These are phyloP conservation scores for Suillus weaverae DNA, from an alignment of 768 basidiomycete species.

Conservation along the genomic window DNA sequence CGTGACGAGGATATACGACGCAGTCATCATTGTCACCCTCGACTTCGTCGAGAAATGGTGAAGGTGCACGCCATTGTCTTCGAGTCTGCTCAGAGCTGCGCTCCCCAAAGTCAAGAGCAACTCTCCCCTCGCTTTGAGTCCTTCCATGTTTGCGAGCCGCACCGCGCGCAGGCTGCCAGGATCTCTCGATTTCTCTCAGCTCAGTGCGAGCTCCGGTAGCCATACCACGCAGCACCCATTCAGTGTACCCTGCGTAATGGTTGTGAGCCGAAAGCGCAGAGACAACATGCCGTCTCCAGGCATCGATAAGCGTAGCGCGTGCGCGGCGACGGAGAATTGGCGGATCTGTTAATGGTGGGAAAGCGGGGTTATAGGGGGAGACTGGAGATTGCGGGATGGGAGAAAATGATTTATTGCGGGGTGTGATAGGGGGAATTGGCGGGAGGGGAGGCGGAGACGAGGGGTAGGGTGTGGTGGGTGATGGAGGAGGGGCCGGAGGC, in stretches of 20 bases:
- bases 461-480: constrained; percentile 17
- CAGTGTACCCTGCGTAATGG: constrained; percentile 33
- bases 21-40: constrained; percentile 21
- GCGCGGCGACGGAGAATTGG: constrained; percentile 59
- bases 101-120: constrained; percentile 37
- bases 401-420: constrained; percentile 24
- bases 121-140: constrained; percentile 43
- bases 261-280: constrained; percentile 44
- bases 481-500: constrained; percentile 20
- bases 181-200: constrained; percentile 17
- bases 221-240: constrained; percentile 33
- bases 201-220: constrained; percentile 18
- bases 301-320: constrained; percentile 65
- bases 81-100: constrained; percentile 24
- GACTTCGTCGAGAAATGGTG: constrained; percentile 16
- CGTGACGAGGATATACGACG: constrained; percentile 30
- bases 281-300: constrained; percentile 63
- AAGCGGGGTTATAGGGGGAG: constrained; percentile 18
- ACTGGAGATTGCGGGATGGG: constrained; percentile 20
- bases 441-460: constrained; percentile 32
- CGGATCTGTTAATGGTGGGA: constrained; percentile 23
- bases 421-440: constrained; percentile 28
- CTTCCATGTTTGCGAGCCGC: constrained; percentile 47
- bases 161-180: constrained; percentile 12
- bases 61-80: constrained; percentile 28